Conservation (phyloP, 345 rosid species). For the Corymbia maculata region DNA sequence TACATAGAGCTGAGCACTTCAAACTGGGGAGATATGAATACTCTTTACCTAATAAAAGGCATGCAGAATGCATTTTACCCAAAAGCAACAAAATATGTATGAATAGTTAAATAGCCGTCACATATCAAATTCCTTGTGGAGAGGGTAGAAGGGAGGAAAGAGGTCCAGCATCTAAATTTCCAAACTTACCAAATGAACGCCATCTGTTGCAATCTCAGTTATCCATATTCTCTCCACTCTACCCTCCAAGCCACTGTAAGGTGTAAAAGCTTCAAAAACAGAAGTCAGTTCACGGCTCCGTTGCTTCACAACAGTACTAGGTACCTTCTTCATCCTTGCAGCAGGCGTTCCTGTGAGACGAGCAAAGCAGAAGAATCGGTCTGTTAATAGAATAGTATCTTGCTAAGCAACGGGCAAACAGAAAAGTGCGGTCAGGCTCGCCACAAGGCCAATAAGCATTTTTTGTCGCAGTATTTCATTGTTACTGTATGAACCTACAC, state of each 20-base stretch:
- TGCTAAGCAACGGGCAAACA: background rate
- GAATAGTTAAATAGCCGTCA: background rate
- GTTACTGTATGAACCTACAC: background rate
- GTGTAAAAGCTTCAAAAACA: conserved; percentile 81
- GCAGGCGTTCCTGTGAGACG: conserved; percentile 76
- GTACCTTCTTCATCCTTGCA: conserved; percentile 95
- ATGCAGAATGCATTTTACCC: background rate
- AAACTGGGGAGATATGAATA: background rate
- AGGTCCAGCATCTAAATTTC: background rate
- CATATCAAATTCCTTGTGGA: background rate
- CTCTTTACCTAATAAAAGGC: background rate
- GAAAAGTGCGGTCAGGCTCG: background rate
- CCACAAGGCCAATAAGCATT: background rate
- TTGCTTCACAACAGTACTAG: conserved; percentile 67
- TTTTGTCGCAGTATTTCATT: background rate
- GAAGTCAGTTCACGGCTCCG: conserved; percentile 88
- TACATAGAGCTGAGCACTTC: background rate
- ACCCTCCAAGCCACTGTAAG: conserved; percentile 77
- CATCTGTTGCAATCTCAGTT: conserved; percentile 82
- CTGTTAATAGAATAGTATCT: background rate
- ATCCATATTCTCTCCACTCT: conserved; percentile 90
- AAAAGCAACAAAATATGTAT: background rate
- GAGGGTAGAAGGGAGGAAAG: background rate
- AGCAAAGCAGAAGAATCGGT: background rate
- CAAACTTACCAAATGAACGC: conserved; percentile 61